Evolutionary conservation across 1,139 yeast species (phyloP).

Genomic region (Yarrowia galli): DNA sequence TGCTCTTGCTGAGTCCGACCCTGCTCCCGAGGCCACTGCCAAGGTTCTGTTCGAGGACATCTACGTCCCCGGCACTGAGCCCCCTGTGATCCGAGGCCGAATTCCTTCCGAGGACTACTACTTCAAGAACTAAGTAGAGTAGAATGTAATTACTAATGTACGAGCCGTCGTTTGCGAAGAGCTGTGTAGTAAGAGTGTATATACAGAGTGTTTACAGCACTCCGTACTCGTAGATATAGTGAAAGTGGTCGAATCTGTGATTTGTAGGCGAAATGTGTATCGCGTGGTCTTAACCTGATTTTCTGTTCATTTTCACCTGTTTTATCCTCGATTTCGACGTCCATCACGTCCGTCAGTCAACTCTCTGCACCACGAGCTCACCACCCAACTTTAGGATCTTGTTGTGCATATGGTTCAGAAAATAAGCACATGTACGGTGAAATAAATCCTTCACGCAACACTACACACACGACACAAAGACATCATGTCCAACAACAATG

Average conservation of each 20-base stretch:
- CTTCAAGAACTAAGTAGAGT: slow-evolving; percentile 43
- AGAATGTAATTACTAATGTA: slow-evolving; percentile 35
- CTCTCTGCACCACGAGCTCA: slow-evolving; percentile 6
- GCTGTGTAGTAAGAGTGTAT: neutral
- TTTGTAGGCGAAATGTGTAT: too few relatives aligned
- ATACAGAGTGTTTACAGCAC: neutral
- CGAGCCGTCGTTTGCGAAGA: neutral
- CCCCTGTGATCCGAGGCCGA: slow-evolving; percentile 94
- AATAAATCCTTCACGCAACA: slow-evolving; percentile 23
- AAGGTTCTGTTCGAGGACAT: slow-evolving; percentile 95
- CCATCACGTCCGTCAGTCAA: too few relatives aligned
- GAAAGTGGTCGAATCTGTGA: too few relatives aligned
- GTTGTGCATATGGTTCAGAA: slow-evolving; percentile 7
- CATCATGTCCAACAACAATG: slow-evolving; percentile 39
- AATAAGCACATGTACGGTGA: slow-evolving; percentile 28
- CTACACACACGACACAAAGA: slow-evolving; percentile 8
- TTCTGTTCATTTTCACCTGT: too few relatives aligned
- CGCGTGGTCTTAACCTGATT: neutral
- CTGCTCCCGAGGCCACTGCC: slow-evolving; percentile 96
- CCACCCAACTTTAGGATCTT: slow-evolving; percentile 25
- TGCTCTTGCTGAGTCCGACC: slow-evolving; percentile 89
- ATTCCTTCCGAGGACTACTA: slow-evolving; percentile 75
- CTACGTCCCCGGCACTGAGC: slow-evolving; percentile 92
- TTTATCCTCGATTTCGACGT: too few relatives aligned
- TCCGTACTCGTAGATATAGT: too few relatives aligned